Evolutionary conservation across 2,329 filamentous ascomycete genomes (phyloP), one percentile per base, ranked within the genome.

Genomic region (Rugonectria rugulosa): DNA sequence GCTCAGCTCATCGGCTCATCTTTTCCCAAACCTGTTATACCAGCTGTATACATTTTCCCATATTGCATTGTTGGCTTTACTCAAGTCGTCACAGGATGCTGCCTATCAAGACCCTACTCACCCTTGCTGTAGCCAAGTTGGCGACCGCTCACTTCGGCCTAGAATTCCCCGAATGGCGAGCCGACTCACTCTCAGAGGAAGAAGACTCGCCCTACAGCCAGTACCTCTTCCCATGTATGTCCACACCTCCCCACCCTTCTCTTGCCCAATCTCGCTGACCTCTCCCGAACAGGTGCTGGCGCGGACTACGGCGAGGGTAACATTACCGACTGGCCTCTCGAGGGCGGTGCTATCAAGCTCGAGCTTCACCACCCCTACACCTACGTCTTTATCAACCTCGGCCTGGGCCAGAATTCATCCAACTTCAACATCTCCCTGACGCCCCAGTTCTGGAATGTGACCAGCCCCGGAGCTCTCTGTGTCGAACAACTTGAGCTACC

Each of bases 371-470:
- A 84, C 70, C 61, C 69, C 6, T 84, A 79, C 79, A 73, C 75
- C 26, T 84, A 82, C 68, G 53, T 84, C 66, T 83, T 78, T 65
- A 68, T 84, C 71, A 84, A 84, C 70, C 72, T 83, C 44, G 81
- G 79, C 41, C 70, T 82, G 36, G 78, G 79, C 68, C 68, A 68
- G 38, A 81, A 81, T 69, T 69, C 81, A 19, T 80, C 79, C 66
- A 85, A 84, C 72, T 92, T 88, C 80, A 91, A 89, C 78, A 80
- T 88, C 72, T 83, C 86, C 27, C 78, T 92, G 23, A 82, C 85
- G 2, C 84, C 83, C 3, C 63, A 77, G 74, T 83, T 78, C 74
- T 84, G 77, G 73, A 86, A 79, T 76, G 83, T 72, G 68, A 86
- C 75, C 72, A 89, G 68, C 73, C 75, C 82, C 15, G 87, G 89